Evolutionary conservation across 495 filamentous ascomycete species (phyloP), one percentile per base, ranked within the genome.

Genomic region (Aspergillus campestris): DNA sequence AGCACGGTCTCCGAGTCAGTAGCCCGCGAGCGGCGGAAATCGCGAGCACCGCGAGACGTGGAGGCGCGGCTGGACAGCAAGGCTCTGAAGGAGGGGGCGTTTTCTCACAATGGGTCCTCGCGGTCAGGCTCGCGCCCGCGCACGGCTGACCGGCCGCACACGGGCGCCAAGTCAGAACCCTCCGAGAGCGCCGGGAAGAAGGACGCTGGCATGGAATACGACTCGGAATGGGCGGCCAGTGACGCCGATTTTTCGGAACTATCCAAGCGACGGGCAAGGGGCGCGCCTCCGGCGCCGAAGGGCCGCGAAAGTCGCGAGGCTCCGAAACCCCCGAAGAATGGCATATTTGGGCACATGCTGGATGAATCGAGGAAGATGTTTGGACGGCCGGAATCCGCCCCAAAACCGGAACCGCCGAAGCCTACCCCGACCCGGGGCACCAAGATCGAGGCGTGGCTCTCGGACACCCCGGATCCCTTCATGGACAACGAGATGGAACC

Each of bases 391-490:
- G 18, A 24, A 24, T 24, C 18, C 18, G 18, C 18, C 18, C 18
- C 62, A 34, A 64, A 64, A 70, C 60, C 74, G 65, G 56, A 82
- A 70, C 44, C 61, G 61, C 50, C 73, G 51, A 52, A 65, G 62
- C 48, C 73, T 62, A 45, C 59, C 47, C 45, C 69, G 38, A 51
- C 66, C 49, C 47, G 62, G 31, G 59, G 73, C 52, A 54, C 74
- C 58, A 52, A 86, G 67, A 87, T 90, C 37, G 84, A 89, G 63
- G 81, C 80, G 3, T 90, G 86, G 86, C 64, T 90, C 30, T 82
- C 82, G 40, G 73, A 72, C 15, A 87, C 84, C 1, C 71, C 79
- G 8, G 86, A 90, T 52, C 84, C 86, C 7, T 88, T 89, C 50
- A 52, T 84, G 14, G 82, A 87, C 14, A 49, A 66, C 30, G 57